Evolutionary conservation across 2,329 filamentous ascomycete genomes (phyloP).

Genomic region (Fusarium cicatricum): DNA sequence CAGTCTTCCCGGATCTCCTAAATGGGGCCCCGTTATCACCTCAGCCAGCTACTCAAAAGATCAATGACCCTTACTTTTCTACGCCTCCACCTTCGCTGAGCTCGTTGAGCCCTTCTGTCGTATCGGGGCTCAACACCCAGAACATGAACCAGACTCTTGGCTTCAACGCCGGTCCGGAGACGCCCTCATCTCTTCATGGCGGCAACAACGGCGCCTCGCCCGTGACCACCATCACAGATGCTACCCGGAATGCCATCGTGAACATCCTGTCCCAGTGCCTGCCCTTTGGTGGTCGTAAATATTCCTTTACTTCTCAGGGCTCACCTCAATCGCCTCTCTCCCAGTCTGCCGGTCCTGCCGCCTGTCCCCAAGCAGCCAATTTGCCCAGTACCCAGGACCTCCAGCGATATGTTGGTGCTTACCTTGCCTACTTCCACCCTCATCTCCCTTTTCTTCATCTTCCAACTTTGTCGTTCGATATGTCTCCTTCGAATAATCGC

Average conservation of each 20-base stretch:
- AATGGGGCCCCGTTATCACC: constrained; percentile 78
- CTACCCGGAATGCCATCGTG: constrained; percentile 68
- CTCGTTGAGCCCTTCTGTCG: constrained; percentile 75
- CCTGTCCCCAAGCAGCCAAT: constrained; percentile 60
- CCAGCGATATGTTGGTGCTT: constrained; percentile 88
- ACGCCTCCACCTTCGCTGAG: constrained; percentile 78
- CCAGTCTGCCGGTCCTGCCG: constrained; percentile 57
- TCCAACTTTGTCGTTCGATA: constrained; percentile 89
- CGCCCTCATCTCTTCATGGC: constrained; percentile 75
- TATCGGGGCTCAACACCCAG: constrained; percentile 69
- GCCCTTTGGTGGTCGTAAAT: constrained; percentile 67
- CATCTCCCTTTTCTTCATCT: constrained; percentile 95
- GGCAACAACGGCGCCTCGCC: constrained; percentile 66
- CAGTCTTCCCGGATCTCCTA: constrained; percentile 80
- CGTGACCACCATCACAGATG: constrained; percentile 71
- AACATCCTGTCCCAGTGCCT: constrained; percentile 66
- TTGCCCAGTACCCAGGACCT: constrained; percentile 86
- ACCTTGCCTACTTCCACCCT: constrained; percentile 91
- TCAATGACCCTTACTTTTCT: constrained; percentile 79
- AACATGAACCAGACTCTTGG: constrained; percentile 72
- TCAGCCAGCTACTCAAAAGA: constrained; percentile 74
- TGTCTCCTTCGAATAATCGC: constrained; percentile 71
- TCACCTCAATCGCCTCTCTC: constrained; percentile 64
- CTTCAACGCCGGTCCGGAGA: constrained; percentile 73
- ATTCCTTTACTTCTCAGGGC: constrained; percentile 66